These are phyloP conservation scores for Waitea zeae DNA, from an alignment of 1,284 basidiomycete species.

Conservation along the genomic window DNA sequence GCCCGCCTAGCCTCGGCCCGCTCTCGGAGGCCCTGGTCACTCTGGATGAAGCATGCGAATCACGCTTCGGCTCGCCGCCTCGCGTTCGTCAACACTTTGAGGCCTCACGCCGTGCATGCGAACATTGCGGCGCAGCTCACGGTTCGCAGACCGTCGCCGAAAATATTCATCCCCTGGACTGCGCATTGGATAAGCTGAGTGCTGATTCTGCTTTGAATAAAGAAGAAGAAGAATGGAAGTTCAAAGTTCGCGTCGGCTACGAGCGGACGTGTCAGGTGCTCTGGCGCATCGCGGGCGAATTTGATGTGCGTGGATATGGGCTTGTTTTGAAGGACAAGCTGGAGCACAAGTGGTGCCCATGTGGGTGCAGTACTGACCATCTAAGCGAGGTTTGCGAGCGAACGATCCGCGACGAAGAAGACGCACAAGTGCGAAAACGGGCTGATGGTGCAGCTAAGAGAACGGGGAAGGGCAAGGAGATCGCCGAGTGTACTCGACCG, in stretches of 20 bases:
- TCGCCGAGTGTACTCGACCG: no score
- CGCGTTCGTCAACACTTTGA: no score
- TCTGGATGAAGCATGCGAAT: no score
- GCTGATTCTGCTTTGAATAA: conserved; percentile 3
- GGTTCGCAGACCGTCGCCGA: no score
- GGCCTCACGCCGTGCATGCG: no score
- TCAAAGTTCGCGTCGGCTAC: conserved; percentile 40
- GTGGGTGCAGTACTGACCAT: conserved; percentile 59
- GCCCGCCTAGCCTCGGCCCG: no score
- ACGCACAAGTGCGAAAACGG: no score
- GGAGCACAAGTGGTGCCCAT: conserved; percentile 56
- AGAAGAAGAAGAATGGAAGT: conserved; percentile 31
- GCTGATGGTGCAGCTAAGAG: no score
- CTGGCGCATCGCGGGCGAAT: conserved; percentile 49
- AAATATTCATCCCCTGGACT: conserved; percentile 59
- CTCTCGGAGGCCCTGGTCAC: no score
- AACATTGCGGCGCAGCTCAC: no score
- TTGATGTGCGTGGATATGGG: conserved; percentile 52
- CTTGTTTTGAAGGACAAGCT: conserved; percentile 49
- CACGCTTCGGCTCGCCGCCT: no score
- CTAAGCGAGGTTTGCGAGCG: conserved; percentile 54
- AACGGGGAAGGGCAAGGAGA: no score
- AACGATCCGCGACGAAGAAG: conserved; percentile 49
- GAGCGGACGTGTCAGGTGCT: conserved; percentile 39
- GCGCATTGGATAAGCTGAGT: conserved; percentile 36